Evolutionary conservation across 2,329 filamentous ascomycete species (phyloP).

Genomic region (Pseudogymnoascus sp.): DNA sequence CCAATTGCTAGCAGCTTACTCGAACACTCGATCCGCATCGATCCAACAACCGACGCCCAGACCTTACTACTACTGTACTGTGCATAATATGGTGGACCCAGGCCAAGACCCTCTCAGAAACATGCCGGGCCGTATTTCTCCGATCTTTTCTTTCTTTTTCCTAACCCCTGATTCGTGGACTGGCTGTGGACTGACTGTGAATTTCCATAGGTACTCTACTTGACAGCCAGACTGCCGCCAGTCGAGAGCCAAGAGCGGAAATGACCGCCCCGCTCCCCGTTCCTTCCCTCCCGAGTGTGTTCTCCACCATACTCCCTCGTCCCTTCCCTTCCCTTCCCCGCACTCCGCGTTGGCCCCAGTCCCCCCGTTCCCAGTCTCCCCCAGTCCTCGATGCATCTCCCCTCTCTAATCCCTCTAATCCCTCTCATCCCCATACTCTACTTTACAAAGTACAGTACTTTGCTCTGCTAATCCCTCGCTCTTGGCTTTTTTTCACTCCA

Average conservation of each 20-base stretch:
- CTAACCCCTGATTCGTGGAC: background rate
- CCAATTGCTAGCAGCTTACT: background rate
- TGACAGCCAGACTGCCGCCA: background rate
- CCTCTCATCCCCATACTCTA: conserved; percentile 3
- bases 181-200: background rate
- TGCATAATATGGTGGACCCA: background rate
- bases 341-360: conserved; percentile 1
- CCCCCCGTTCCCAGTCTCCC: background rate
- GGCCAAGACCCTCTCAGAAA: background rate
- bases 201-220: background rate
- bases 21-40: background rate
- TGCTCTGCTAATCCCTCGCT: background rate
- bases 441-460: background rate
- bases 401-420: background rate
- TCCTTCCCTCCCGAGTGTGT: background rate
- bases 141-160: background rate
- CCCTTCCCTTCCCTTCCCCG: background rate
- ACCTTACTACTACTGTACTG: background rate
- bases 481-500: background rate
- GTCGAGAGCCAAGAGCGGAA: background rate
- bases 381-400: conserved; percentile 6
- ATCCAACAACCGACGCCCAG: conserved; percentile 4
- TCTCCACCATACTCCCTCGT: background rate
- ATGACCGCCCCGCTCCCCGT: conserved; percentile 2
- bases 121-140: background rate